Conservation (phyloP, 805 yeast genomes). For the Priceomyces melissophilus region DNA sequence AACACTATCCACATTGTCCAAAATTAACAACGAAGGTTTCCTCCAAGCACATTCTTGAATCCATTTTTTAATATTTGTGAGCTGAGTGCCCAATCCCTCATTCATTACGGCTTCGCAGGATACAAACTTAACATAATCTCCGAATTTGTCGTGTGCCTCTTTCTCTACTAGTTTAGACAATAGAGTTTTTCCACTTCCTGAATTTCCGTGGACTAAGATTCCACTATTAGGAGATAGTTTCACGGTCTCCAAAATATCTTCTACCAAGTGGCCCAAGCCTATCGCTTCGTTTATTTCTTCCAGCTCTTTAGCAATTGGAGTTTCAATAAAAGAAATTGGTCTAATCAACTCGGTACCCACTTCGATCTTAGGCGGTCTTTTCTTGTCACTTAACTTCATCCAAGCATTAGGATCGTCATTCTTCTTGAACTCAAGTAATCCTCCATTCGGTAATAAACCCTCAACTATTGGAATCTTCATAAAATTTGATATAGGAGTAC, state of each 20-base stretch:
- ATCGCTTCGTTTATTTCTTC: slow-evolving; percentile 33
- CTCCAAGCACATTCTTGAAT: slow-evolving; percentile 64
- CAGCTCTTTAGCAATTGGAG: background rate
- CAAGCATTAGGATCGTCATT: slow-evolving; percentile 43
- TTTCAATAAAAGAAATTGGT: slow-evolving; percentile 37
- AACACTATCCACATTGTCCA: slow-evolving; percentile 76
- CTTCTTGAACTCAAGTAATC: slow-evolving; percentile 48
- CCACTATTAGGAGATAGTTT: slow-evolving; percentile 48
- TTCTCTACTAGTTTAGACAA: slow-evolving; percentile 42
- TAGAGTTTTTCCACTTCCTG: slow-evolving; percentile 81
- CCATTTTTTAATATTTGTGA: slow-evolving; percentile 43
- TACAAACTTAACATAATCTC: slow-evolving; percentile 47
- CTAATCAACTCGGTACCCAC: slow-evolving; percentile 49
- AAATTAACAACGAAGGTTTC: slow-evolving; percentile 66
- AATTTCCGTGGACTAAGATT: slow-evolving; percentile 62
- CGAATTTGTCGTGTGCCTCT: slow-evolving; percentile 32
- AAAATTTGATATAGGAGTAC: slow-evolving; percentile 46
- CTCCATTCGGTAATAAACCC: slow-evolving; percentile 54
- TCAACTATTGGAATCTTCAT: slow-evolving; percentile 51
- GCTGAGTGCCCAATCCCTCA: slow-evolving; percentile 47
- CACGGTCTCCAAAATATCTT: slow-evolving; percentile 37
- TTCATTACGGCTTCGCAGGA: slow-evolving; percentile 54
- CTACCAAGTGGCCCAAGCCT: slow-evolving; percentile 53
- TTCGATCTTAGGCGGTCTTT: slow-evolving; percentile 38
- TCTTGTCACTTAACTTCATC: slow-evolving; percentile 29